phyloP scores from a whole-genome alignment of 108 stramenopile genomes.

The Conticribra guillardii region DNA sequence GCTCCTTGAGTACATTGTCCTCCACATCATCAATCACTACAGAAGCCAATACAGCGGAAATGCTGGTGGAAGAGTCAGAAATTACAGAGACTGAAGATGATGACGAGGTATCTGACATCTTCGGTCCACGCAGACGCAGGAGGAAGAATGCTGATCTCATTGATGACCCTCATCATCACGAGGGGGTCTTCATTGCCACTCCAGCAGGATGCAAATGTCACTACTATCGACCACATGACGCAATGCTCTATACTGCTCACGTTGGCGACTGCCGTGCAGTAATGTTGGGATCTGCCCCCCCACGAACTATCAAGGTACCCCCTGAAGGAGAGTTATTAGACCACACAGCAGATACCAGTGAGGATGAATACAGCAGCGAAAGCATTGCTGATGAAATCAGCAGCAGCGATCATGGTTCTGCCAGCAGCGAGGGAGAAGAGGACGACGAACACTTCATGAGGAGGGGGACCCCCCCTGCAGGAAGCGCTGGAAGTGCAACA shows the following conservation, averaged over 20 bases:
- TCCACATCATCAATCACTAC: slow-evolving; percentile 73
- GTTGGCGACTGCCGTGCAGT: slow-evolving; percentile 90
- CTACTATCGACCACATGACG: slow-evolving; percentile 77
- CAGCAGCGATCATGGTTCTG: slow-evolving; percentile 80
- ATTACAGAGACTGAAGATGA: slow-evolving; percentile 83
- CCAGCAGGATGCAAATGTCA: slow-evolving; percentile 76
- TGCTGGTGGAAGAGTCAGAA: slow-evolving; percentile 71
- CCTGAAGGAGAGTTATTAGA: slow-evolving; percentile 52
- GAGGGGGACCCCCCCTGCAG: slow-evolving; percentile 10
- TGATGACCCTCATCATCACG: slow-evolving; percentile 39
- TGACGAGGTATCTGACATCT: slow-evolving; percentile 62
- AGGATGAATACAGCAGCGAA: slow-evolving; percentile 75
- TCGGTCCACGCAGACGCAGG: slow-evolving; percentile 32
- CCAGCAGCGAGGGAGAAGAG: slow-evolving; percentile 71
- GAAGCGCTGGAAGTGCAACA: not conserved
- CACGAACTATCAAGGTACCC: slow-evolving; percentile 77
- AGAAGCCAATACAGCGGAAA: slow-evolving; percentile 59
- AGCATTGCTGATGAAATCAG: slow-evolving; percentile 81
- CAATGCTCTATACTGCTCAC: slow-evolving; percentile 84
- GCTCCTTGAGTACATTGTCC: slow-evolving; percentile 73
- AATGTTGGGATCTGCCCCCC: slow-evolving; percentile 77
- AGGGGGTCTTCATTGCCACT: slow-evolving; percentile 56
- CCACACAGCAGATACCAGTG: slow-evolving; percentile 54
- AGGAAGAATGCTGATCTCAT: slow-evolving; percentile 38
- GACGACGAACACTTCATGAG: slow-evolving; percentile 37